Evolutionary conservation across 2,329 filamentous ascomycete genomes (phyloP).

Genomic region (Cadophora malorum): DNA sequence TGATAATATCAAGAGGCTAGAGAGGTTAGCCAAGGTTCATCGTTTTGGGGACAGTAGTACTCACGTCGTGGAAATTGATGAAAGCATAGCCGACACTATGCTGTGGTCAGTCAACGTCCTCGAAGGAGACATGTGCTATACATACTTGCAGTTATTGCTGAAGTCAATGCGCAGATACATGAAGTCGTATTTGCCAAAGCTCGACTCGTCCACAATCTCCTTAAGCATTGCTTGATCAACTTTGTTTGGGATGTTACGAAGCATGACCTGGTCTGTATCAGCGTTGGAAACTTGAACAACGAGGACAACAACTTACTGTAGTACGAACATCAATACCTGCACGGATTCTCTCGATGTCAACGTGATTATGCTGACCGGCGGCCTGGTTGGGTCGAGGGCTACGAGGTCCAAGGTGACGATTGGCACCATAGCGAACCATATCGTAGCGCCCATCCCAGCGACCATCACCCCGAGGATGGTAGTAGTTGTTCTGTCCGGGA

Average conservation of each 20-base stretch:
- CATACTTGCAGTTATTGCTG: conserved; percentile 82
- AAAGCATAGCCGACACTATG: conserved; percentile 93
- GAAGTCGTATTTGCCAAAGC: conserved; percentile 88
- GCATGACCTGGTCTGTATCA: conserved; percentile 72
- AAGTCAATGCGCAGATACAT: conserved; percentile 94
- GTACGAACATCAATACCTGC: conserved; percentile 76
- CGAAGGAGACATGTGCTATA: conserved; percentile 32
- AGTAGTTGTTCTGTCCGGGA: background rate
- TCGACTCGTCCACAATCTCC: conserved; percentile 77
- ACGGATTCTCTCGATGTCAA: conserved; percentile 65
- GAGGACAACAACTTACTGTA: conserved; percentile 62
- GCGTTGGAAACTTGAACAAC: conserved; percentile 20
- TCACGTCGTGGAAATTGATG: conserved; percentile 88
- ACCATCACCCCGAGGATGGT: conserved; percentile 15
- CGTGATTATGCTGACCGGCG: conserved; percentile 63
- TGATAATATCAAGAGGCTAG: conserved; percentile 75
- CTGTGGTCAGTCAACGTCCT: conserved; percentile 25
- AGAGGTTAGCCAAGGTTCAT: conserved; percentile 47
- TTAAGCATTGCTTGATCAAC: conserved; percentile 81
- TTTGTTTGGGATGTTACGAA: conserved; percentile 93
- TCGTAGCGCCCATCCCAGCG: conserved; percentile 1
- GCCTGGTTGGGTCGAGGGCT: conserved; percentile 12
- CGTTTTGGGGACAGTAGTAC: conserved; percentile 40
- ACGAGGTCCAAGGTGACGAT: conserved; percentile 10
- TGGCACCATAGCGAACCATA: background rate